Conservation (phyloP, 208 protist genomes). For the Acanthamoeba castellanii region DNA sequence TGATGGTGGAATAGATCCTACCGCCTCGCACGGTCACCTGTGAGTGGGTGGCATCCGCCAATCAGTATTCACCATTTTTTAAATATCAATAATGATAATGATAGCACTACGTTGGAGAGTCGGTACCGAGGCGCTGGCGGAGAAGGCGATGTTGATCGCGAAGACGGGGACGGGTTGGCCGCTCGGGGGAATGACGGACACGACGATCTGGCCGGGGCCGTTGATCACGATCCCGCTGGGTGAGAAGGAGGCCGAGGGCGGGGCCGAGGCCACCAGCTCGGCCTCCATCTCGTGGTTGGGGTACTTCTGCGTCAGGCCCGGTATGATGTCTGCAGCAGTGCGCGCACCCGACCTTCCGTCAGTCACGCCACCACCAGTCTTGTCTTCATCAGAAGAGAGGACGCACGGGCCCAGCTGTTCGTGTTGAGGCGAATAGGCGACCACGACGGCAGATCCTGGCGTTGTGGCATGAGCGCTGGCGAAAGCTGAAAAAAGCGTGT, state of each 20-base stretch:
- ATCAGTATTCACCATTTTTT: background rate
- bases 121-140: background rate
- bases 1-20: background rate
- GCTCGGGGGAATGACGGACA: background rate
- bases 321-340: background rate
- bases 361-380: no score
- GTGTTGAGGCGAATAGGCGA: slow-evolving; percentile 37
- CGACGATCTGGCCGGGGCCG: slow-evolving; percentile 5
- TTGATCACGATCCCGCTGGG: background rate
- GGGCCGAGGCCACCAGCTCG: background rate
- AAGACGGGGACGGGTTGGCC: background rate
- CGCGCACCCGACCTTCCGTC: no score
- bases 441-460: slow-evolving; percentile 12
- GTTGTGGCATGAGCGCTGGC: background rate
- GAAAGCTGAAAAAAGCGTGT: background rate
- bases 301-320: slow-evolving; percentile 27
- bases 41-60: background rate
- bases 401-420: slow-evolving; percentile 4
- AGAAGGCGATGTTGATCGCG: background rate
- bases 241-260: slow-evolving; percentile 3
- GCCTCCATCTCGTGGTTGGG: slow-evolving; percentile 31
- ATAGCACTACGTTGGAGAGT: background rate
- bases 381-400: background rate
- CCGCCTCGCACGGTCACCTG: background rate
- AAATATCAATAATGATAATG: no score